phyloP scores from a whole-genome alignment of 805 yeast genomes.

The Ogataea neopini region DNA sequence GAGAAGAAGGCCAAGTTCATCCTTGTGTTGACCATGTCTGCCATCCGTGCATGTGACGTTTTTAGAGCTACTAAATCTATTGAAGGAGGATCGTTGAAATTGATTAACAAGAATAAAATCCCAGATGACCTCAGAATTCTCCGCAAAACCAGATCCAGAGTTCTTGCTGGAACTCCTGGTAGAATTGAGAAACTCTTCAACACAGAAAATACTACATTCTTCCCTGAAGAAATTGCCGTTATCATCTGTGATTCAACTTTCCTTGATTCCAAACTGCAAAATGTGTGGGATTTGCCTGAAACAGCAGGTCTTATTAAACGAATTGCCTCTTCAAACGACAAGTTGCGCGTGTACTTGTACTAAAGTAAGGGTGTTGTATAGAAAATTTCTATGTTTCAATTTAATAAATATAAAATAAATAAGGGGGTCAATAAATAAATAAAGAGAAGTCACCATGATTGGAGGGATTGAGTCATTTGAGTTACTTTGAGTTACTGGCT shows the following conservation, averaged over 20 bases:
- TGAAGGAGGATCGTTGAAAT: slow-evolving; percentile 56
- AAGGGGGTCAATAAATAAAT: neutral
- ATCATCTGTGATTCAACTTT: slow-evolving; percentile 62
- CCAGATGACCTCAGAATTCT: slow-evolving; percentile 58
- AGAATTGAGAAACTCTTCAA: slow-evolving; percentile 50
- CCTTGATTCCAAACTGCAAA: slow-evolving; percentile 60
- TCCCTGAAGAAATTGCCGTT: slow-evolving; percentile 46
- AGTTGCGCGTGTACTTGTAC: slow-evolving; percentile 55
- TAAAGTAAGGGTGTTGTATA: slow-evolving; percentile 1
- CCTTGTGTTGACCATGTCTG: slow-evolving; percentile 67
- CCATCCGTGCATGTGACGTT: slow-evolving; percentile 84
- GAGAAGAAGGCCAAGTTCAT: slow-evolving; percentile 41
- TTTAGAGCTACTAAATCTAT: slow-evolving; percentile 57
- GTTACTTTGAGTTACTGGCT: too few relatives aligned
- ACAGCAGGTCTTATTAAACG: slow-evolving; percentile 42
- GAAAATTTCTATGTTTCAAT: neutral
- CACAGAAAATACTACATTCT: slow-evolving; percentile 43
- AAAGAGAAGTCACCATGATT: neutral
- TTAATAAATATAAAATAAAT: slow-evolving; percentile 9
- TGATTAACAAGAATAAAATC: slow-evolving; percentile 74
- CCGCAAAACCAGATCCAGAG: slow-evolving; percentile 44
- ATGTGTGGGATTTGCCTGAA: slow-evolving; percentile 59
- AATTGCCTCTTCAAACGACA: slow-evolving; percentile 36
- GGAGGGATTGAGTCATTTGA: neutral
- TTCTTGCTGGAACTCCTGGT: slow-evolving; percentile 66